Conservation (phyloP, 805 yeast species). For the Kodamaea fukazawae region DNA sequence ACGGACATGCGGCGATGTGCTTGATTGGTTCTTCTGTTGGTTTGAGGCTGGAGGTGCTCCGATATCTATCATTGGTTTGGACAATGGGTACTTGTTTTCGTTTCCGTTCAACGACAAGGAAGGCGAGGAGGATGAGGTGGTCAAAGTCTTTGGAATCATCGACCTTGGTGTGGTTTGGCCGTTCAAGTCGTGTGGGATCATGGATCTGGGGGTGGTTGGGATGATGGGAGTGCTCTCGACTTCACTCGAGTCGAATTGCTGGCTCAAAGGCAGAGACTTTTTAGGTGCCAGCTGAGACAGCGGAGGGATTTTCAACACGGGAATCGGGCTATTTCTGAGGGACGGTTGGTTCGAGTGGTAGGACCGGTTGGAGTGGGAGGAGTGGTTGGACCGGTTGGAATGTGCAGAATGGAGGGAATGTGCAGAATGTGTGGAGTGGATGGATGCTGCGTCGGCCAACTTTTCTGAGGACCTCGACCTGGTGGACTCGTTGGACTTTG, state of each 20-base stretch:
- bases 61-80: constrained; percentile 4
- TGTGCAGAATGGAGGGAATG: too few relatives aligned
- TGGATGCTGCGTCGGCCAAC: too few relatives aligned
- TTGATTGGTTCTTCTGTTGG: constrained; percentile 1
- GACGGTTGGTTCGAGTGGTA: background rate
- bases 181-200: background rate
- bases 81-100: background rate
- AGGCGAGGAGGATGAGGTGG: constrained; percentile 5
- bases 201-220: background rate
- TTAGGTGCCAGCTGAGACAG: constrained; percentile 1
- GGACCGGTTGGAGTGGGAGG: background rate
- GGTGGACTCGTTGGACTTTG: too few relatives aligned
- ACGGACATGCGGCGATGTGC: constrained; percentile 3
- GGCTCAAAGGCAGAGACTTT: constrained; percentile 1
- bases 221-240: background rate
- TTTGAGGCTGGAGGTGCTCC: background rate
- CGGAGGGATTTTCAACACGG: background rate
- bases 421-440: too few relatives aligned
- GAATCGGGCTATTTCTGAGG: background rate
- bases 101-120: constrained; percentile 1
- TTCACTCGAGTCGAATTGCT: background rate
- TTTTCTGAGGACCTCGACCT: too few relatives aligned
- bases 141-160: constrained; percentile 1
- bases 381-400: background rate
- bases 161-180: constrained; percentile 3